Conservation (phyloP, 1,284 basidiomycete genomes). For the Microbotryomycetes sp. region DNA sequence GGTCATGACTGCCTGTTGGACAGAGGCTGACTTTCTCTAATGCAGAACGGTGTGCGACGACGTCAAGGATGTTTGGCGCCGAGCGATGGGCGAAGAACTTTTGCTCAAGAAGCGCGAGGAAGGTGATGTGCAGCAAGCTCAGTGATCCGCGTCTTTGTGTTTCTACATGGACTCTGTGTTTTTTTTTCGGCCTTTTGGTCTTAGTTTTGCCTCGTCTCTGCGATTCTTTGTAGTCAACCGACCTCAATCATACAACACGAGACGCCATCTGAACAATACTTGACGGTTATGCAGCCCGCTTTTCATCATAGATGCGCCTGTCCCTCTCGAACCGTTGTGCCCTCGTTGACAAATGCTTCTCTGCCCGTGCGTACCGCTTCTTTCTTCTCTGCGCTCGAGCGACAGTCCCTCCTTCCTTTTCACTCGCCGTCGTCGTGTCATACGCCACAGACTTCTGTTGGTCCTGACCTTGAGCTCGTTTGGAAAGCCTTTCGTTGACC, state of each 20-base stretch:
- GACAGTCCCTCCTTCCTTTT: neutral
- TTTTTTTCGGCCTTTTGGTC: neutral
- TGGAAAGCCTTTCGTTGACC: constrained; percentile 9
- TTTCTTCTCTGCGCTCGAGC: neutral
- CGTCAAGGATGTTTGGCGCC: constrained; percentile 86
- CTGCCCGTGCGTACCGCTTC: neutral
- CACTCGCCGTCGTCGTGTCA: too few relatives aligned
- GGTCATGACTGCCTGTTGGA: too few relatives aligned
- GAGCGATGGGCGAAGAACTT: constrained; percentile 65
- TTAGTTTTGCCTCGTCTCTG: neutral
- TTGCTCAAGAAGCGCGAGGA: constrained; percentile 74
- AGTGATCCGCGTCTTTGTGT: neutral
- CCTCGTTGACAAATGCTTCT: neutral
- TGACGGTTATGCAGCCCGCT: too few relatives aligned
- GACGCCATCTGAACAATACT: too few relatives aligned
- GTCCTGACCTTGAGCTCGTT: too few relatives aligned
- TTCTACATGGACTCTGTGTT: neutral
- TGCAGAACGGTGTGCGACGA: constrained; percentile 52
- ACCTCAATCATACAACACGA: neutral
- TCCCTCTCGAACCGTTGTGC: neutral
- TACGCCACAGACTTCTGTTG: too few relatives aligned
- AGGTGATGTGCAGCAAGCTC: constrained; percentile 18
- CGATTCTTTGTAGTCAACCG: constrained; percentile 1
- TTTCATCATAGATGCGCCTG: too few relatives aligned
- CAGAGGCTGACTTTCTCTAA: neutral